Evolutionary conservation across 1,284 basidiomycete genomes (phyloP).

Genomic region (Heterobasidion parviporum): DNA sequence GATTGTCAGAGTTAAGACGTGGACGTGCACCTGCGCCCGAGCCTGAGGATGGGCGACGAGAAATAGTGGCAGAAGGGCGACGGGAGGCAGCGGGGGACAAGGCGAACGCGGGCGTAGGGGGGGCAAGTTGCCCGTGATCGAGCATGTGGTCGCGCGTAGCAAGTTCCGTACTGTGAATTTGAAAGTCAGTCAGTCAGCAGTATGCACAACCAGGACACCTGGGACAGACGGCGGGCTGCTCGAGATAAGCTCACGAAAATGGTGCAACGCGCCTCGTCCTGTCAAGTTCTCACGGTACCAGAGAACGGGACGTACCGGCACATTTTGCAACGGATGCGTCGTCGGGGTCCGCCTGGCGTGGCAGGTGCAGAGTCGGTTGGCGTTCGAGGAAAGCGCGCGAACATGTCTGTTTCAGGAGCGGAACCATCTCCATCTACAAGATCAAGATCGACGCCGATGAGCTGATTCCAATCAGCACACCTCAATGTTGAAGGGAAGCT

Average conservation of each 20-base stretch:
- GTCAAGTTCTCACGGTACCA: too few species aligned
- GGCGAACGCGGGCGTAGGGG: constrained; percentile 45
- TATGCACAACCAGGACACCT: not conserved
- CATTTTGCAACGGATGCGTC: constrained; percentile 84
- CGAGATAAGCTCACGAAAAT: too few species aligned
- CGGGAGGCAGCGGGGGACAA: constrained; percentile 43
- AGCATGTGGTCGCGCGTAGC: constrained; percentile 89
- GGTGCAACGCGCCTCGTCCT: too few species aligned
- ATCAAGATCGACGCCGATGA: constrained; percentile 3
- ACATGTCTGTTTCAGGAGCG: constrained; percentile 57
- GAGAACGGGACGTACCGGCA: constrained; percentile 50
- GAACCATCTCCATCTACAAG: constrained; percentile 65
- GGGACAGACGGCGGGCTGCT: too few species aligned
- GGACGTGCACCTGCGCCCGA: constrained; percentile 1
- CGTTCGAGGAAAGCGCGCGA: constrained; percentile 64
- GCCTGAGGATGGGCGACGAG: constrained; percentile 18
- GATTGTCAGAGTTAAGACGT: not conserved
- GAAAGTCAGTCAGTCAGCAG: not conserved
- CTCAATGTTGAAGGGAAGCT: not conserved
- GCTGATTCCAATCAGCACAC: not conserved
- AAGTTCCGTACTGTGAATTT: constrained; percentile 57
- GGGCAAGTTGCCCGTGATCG: constrained; percentile 75
- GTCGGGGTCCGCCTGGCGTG: constrained; percentile 46
- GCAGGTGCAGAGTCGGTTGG: constrained; percentile 54
- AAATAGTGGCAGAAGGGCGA: constrained; percentile 25